Conservation (phyloP, 2,329 filamentous ascomycete species). For the Colletotrichum navitas region DNA sequence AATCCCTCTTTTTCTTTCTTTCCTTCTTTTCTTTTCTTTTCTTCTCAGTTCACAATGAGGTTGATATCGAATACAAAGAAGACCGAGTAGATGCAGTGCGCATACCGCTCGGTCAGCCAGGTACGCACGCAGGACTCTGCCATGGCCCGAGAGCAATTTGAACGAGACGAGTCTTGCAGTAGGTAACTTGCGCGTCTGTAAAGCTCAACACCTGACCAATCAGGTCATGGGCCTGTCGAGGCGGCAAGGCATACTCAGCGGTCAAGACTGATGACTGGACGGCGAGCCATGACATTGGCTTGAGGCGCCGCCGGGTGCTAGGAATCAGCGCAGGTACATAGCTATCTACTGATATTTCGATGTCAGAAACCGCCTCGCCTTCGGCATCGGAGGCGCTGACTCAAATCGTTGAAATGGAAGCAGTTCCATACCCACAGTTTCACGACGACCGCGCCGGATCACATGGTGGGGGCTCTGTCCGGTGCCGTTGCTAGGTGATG, state of each 20-base stretch:
- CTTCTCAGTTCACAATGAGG: background rate
- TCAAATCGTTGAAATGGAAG: background rate
- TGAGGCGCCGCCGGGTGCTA: background rate
- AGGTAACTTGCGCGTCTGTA: background rate
- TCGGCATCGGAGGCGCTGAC: constrained; percentile 9
- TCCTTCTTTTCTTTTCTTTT: background rate
- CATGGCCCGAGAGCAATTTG: constrained; percentile 1
- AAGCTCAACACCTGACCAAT: constrained; percentile 15
- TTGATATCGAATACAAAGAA: background rate
- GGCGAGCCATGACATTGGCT: constrained; percentile 25
- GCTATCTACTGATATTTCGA: background rate
- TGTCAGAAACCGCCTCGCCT: constrained; percentile 2
- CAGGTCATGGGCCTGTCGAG: constrained; percentile 5
- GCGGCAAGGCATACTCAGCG: constrained; percentile 34
- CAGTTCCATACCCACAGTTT: background rate
- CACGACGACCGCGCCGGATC: background rate
- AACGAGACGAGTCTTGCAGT: constrained; percentile 24
- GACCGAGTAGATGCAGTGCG: background rate
- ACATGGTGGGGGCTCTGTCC: background rate
- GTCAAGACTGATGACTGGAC: constrained; percentile 16
- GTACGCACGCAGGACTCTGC: constrained; percentile 13
- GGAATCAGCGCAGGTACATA: background rate
- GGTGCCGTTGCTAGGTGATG: background rate
- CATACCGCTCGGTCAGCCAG: background rate
- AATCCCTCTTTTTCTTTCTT: background rate